Base-by-base conservation (phyloP, 805 yeast species). In the Hanseniaspora nectarophila region DNA sequence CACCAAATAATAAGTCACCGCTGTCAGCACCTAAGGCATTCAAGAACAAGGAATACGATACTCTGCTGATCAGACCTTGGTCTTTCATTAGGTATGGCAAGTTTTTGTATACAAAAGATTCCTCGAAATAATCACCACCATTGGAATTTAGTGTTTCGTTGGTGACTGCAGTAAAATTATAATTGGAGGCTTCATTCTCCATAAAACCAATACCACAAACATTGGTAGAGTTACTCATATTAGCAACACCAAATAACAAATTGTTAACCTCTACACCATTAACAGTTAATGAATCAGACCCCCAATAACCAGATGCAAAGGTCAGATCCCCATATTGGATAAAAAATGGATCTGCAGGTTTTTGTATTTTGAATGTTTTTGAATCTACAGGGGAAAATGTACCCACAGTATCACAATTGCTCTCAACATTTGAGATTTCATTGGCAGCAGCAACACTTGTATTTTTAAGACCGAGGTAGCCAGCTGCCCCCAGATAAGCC, bases 211-310 rank as follows among this genome's bases (percentile, higher is more conserved):
- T 77, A 26, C 89, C 88, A 39, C 84, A 65, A 24, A 85, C 90
- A 44, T 66, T 66, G 8, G 77, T 64, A 3, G 89, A 78, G 55
- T 78, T 77, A 1, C 86, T 76, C 32, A 65, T 63, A 60, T 78
- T 77, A 3, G 85, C 94, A 23, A 87, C 78, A 1, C 94, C 96
- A 63, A 88, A 74, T 4, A 86, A 77, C 29, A 83, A 67, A 53
- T 70, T 67, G 0, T 69, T 60, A 13, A 86, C 55, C 2, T 73
- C 66, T 12, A 72, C 59, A 44, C 74, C 77, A 38, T 78, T 81
- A 55, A 88, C 60, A 2, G 58, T 55, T 4, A 88, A 71, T 35
- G 69, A 67, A 60, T 88, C 96, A 43, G 70, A 66, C 44, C 72
- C 73, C 71, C 72, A 70, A 4, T 57, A 55, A 35, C 74, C 74